Evolutionary conservation across 192 early-diverging fungal genomes (phyloP).

Genomic region (Mortierella hygrophila): DNA sequence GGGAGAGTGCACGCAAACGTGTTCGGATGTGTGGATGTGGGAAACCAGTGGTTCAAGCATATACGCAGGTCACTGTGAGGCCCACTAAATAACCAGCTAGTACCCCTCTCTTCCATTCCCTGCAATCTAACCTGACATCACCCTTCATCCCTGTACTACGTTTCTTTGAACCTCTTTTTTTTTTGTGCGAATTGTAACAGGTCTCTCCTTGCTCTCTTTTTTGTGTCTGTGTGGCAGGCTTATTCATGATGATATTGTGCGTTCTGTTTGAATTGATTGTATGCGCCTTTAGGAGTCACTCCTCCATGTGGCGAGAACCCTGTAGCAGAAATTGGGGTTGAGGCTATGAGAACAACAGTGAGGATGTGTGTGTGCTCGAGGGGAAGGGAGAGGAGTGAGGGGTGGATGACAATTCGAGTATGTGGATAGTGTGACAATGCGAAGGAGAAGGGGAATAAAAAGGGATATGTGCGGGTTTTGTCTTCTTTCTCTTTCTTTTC

Average conservation of each 20-base stretch:
- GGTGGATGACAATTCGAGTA: background rate
- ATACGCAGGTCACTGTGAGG: background rate
- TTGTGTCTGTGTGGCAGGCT: background rate
- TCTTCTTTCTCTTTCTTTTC: background rate
- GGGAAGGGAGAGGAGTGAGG: background rate
- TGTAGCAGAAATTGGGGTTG: background rate
- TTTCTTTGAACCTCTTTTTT: background rate
- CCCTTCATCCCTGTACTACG: background rate
- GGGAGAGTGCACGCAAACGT: background rate
- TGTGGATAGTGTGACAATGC: background rate
- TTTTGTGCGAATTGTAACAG: background rate
- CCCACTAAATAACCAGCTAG: background rate
- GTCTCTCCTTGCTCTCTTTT: background rate
- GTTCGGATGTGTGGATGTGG: background rate
- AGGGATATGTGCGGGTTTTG: background rate
- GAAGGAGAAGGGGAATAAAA: background rate
- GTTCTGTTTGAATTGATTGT: background rate
- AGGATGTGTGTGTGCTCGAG: background rate
- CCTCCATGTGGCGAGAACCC: background rate
- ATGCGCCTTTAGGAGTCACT: background rate
- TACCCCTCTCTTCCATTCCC: background rate
- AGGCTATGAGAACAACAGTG: no score
- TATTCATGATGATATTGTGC: background rate
- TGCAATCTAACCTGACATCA: conserved; percentile 17
- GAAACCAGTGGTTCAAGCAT: background rate